Base-by-base conservation (phyloP, 2,329 filamentous ascomycete genomes). In the Fusarium vanettenii region DNA sequence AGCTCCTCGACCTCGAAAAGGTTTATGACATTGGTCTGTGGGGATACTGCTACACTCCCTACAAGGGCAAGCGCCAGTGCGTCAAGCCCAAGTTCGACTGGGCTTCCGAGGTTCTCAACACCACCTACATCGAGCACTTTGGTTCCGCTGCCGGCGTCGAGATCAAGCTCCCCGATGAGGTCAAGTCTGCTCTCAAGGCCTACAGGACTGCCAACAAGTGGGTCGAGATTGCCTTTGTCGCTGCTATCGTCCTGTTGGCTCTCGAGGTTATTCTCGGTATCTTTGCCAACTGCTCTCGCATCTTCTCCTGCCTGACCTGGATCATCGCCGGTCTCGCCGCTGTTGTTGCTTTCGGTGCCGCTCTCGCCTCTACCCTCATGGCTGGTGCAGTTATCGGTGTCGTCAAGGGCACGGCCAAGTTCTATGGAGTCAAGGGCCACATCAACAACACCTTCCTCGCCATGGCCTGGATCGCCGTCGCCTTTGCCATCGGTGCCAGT, bases 21-120 rank as follows among this genome's bases (percentile, higher is more conserved):
- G 88, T 91, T 79, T 98, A 98, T 89, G 89, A 93, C 71, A 88
- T 98, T 80, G 91, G 90, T 80, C 88, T 98, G 41, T 97, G 94
- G 93, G 93, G 93, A 81, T 98, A 95, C 89, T 98, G 97, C 89
- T 86, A 87, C 67, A 91, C 89, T 63, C 84, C 88, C 60, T 82
- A 87, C 75, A 88, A 89, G 75, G 75, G 76, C 74, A 86, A 88
- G 72, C 86, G 87, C 73, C 86, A 88, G 77, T 98, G 96, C 89
- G 92, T 91, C 63, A 87, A 91, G 76, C 88, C 92, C 64, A 86
- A 92, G 82, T 92, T 92, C 78, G 87, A 94, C 84, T 99, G 94
- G 91, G 95, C 93, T 78, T 90, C 92, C 83, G 87, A 93, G 78
- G 89, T 91, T 3, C 86, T 97, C 74, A 90, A 93, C 72, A 93